These are phyloP conservation scores for Cryptococcus sp. DNA, from an alignment of 1,284 basidiomycete species.

Conservation along the genomic window DNA sequence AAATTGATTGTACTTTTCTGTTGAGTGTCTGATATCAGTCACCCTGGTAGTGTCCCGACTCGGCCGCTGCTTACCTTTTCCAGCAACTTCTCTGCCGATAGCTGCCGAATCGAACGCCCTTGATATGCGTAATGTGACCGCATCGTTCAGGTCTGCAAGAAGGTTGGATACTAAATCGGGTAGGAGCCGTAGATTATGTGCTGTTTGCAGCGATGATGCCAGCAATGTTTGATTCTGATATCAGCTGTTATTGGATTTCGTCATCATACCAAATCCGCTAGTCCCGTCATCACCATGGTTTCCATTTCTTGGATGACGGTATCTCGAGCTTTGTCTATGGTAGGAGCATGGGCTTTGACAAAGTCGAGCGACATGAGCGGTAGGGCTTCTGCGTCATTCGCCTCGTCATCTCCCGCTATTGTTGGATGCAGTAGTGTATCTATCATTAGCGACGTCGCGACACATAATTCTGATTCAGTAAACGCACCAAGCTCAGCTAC, in stretches of 20 bases:
- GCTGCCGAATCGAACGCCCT: slow-evolving; percentile 78
- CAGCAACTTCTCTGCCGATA: slow-evolving; percentile 73
- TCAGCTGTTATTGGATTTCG: neutral
- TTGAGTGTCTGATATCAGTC: neutral
- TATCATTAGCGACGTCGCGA: neutral
- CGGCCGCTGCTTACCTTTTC: slow-evolving; percentile 58
- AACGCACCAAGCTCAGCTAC: slow-evolving; percentile 77
- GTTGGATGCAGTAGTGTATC: slow-evolving; percentile 22
- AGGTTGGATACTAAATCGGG: slow-evolving; percentile 77
- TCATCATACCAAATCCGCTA: slow-evolving; percentile 60
- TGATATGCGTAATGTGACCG: slow-evolving; percentile 73
- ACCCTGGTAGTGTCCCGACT: neutral
- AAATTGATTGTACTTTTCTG: slow-evolving; percentile 36
- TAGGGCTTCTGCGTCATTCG: slow-evolving; percentile 11
- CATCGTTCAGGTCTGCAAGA: slow-evolving; percentile 73
- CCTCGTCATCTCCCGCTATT: slow-evolving; percentile 2
- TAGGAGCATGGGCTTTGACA: slow-evolving; percentile 63
- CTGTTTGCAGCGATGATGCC: slow-evolving; percentile 87
- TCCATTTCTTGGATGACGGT: slow-evolving; percentile 80
- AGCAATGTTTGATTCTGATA: slow-evolving; percentile 78
- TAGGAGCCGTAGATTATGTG: slow-evolving; percentile 82
- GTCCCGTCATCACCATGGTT: slow-evolving; percentile 71
- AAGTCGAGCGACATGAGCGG: slow-evolving; percentile 63
- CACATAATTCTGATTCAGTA: neutral
- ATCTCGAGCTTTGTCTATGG: slow-evolving; percentile 64